Evolutionary conservation across 768 basidiomycete species (phyloP), one percentile per base, ranked within the genome.

Genomic region (Suillus ampliporus): DNA sequence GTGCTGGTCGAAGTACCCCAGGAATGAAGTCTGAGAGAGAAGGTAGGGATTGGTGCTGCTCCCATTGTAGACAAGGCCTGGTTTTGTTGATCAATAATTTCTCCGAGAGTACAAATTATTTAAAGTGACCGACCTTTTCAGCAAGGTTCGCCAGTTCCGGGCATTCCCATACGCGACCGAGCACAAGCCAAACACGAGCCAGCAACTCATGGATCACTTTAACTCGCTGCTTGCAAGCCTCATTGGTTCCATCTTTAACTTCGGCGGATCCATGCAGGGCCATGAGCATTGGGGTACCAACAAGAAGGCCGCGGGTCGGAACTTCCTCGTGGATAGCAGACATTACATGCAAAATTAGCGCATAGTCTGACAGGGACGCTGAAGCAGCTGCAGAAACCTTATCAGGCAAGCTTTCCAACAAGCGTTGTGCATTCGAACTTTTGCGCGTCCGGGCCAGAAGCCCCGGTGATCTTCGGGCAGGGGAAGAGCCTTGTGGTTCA

Each of bases 231-330:
- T 76, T 70, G 31, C 71, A 72, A n/a, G 74, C 73, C 50, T 70
- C 58, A 63, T 84, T 80, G 37, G 77, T 74, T 13, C 71, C 69
- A 19, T 80, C 78, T n/a, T 80, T 79, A 31, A 79, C 67, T 38
- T 79, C 79, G 4, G 84, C 77, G 11, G 84, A 84, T 8, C 69
- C 74, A 60, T 92, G 86, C 56, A 97, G 74, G 2, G 91, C 88
- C n/a, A 93, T 71, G 31, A 97, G 75, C 92, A 97, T 95, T 5
- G 95, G 95, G 38, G 93, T 76, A 23, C 94, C 92, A 2, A 88
- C 86, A 19, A 95, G 76, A 44, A 97, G 68, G 3, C 88, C 90
- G 46, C 89, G 86, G 31, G 89, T 77, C 1, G 95, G 94, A n/a
- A 92, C 74, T 56, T 89, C 82, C 64, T 89, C 80, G 56, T 94